Evolutionary conservation across 768 basidiomycete genomes (phyloP).

Genomic region (Tulasnella sp.): DNA sequence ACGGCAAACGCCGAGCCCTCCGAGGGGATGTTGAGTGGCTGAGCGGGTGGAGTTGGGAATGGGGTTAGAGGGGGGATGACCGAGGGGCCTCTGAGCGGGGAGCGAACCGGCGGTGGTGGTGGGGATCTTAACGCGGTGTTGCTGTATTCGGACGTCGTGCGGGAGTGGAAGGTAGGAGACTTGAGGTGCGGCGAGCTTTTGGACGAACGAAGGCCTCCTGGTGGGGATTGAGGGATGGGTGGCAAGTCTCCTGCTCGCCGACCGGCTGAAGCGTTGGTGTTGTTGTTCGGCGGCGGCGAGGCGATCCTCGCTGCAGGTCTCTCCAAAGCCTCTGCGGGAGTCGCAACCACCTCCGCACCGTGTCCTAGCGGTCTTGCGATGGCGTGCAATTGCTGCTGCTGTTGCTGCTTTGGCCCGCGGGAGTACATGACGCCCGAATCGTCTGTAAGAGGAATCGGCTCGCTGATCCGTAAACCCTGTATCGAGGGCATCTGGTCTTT

Average conservation of each 20-base stretch:
- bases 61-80: constrained; percentile 27
- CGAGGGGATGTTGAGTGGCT: constrained; percentile 18
- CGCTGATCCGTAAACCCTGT: constrained; percentile 13
- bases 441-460: background rate
- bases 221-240: constrained; percentile 47
- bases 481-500: background rate
- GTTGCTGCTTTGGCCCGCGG: background rate
- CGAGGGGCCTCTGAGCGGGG: constrained; percentile 24
- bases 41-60: constrained; percentile 24
- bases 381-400: background rate
- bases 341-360: constrained; percentile 68
- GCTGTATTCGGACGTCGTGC: background rate
- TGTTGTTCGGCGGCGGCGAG: background rate
- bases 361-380: constrained; percentile 41
- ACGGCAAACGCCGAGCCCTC: constrained; percentile 32
- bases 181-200: constrained; percentile 27
- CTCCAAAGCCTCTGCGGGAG: constrained; percentile 67
- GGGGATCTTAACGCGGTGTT: background rate
- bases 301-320: background rate
- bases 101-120: constrained; percentile 32
- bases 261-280: constrained; percentile 19
- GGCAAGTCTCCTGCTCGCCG: constrained; percentile 34
- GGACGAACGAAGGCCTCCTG: constrained; percentile 17
- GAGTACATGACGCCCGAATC: background rate
- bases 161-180: constrained; percentile 25